Conservation (phyloP, 164 flowering plant genomes). For the Euptelea pleiosperma region DNA sequence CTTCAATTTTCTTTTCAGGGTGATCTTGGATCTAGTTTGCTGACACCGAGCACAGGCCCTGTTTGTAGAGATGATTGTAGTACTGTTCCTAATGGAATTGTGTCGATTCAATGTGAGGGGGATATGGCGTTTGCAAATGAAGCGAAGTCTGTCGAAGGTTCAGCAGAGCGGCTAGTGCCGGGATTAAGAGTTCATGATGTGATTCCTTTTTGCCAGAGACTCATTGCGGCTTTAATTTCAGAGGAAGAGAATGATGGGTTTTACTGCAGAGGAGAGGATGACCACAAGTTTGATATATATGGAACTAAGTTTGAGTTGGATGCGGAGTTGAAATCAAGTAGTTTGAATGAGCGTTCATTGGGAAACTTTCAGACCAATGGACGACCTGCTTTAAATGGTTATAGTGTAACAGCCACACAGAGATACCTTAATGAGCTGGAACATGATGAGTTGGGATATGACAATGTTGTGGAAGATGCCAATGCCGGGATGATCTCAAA, state of each 20-base stretch:
- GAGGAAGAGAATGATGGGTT: slow-evolving; percentile 41
- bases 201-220: slow-evolving; percentile 54
- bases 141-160: slow-evolving; percentile 18
- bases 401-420: slow-evolving; percentile 26
- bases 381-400: slow-evolving; percentile 41
- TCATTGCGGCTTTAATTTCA: slow-evolving; percentile 63
- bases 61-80: slow-evolving; percentile 19
- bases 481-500: slow-evolving; percentile 20
- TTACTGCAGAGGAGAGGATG: slow-evolving; percentile 29
- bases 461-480: slow-evolving; percentile 8
- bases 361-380: slow-evolving; percentile 26
- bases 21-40: slow-evolving; percentile 21
- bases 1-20: slow-evolving; percentile 24
- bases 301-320: slow-evolving; percentile 41
- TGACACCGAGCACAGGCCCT: slow-evolving; percentile 17
- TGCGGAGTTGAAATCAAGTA: slow-evolving; percentile 31
- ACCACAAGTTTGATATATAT: slow-evolving; percentile 28
- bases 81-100: slow-evolving; percentile 29
- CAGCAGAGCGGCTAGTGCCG: slow-evolving; percentile 24
- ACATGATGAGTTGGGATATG: slow-evolving; percentile 23
- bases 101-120: slow-evolving; percentile 21
- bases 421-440: slow-evolving; percentile 29
- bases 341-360: slow-evolving; percentile 20
- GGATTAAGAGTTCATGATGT: slow-evolving; percentile 17
- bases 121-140: slow-evolving; percentile 16